A percentile compares a stretch with the other conserved stretches of the same genome.
phyloP scores from a whole-genome alignment of 768 basidiomycete genomes.

The Boletus vinaceobasis region DNA sequence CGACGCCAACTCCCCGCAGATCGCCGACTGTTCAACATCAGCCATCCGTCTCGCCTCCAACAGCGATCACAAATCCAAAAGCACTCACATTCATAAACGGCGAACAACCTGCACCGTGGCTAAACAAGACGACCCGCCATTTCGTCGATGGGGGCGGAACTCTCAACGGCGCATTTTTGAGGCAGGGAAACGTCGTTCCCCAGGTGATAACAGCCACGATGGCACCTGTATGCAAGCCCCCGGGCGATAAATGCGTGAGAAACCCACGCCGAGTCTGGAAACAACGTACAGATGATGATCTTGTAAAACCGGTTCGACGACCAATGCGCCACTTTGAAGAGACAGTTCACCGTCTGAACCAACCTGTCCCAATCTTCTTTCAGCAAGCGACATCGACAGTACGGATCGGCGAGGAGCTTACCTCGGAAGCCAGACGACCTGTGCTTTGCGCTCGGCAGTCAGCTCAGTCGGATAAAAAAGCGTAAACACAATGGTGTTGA shows the following conservation, averaged over 20 bases:
- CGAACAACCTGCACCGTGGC: slow-evolving; percentile 44
- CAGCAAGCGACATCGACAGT: neutral
- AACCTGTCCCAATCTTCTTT: slow-evolving; percentile 14
- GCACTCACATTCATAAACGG: slow-evolving; percentile 35
- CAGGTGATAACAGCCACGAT: slow-evolving; percentile 25
- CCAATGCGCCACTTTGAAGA: slow-evolving; percentile 32
- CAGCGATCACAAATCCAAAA: neutral
- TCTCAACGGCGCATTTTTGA: slow-evolving; percentile 25
- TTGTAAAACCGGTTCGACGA: slow-evolving; percentile 28
- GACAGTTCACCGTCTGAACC: slow-evolving; percentile 30
- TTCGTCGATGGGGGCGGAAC: slow-evolving; percentile 13
- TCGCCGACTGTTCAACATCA: slow-evolving; percentile 23
- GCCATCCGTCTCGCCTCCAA: neutral
- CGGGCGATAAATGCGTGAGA: neutral
- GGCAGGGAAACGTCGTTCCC: slow-evolving; percentile 32
- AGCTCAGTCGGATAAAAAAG: slow-evolving; percentile 32
- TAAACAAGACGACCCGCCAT: slow-evolving; percentile 44
- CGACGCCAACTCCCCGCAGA: slow-evolving; percentile 44
- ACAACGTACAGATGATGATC: slow-evolving; percentile 20
- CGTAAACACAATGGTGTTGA: slow-evolving; percentile 31
- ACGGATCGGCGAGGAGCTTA: neutral
- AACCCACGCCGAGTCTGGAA: no score
- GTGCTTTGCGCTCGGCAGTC: neutral
- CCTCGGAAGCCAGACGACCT: slow-evolving; percentile 30
- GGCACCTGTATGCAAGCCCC: slow-evolving; percentile 11